Percentiles rank a stretch among this genome's conserved stretches.
These are phyloP conservation scores for Digitaria exilis DNA, from an alignment of 202 grass and related monocot species.

Conservation along the genomic window DNA sequence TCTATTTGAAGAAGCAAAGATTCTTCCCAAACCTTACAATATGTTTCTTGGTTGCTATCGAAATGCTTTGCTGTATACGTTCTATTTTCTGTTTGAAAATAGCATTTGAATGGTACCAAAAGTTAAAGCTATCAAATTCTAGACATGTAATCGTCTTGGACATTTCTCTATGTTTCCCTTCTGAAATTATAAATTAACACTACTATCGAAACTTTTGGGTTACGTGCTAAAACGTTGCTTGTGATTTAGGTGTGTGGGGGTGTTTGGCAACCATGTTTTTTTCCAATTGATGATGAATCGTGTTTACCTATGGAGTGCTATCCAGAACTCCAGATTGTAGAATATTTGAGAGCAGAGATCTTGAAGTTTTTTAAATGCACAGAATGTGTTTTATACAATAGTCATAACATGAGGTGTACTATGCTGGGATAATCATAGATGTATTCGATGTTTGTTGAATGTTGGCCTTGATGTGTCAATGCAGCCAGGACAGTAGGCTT, in stretches of 20 bases:
- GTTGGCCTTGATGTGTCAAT: conserved; percentile 39
- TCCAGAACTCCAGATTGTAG: not conserved
- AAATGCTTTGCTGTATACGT: not conserved
- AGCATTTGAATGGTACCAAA: not conserved
- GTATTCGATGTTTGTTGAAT: not conserved
- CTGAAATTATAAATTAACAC: not conserved
- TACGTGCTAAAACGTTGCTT: not conserved
- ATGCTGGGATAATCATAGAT: conserved; percentile 12
- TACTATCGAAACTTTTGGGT: not conserved
- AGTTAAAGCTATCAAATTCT: conserved; percentile 1
- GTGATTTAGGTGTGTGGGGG: conserved; percentile 5
- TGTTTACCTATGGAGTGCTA: conserved; percentile 10
- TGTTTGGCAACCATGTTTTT: not conserved
- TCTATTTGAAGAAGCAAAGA: not conserved
- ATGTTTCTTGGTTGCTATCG: not conserved
- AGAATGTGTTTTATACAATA: not conserved
- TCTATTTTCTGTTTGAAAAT: not conserved
- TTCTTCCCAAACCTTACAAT: conserved; percentile 4
- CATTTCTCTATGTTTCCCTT: conserved; percentile 1
- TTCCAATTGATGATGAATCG: not conserved
- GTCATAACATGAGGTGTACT: not conserved
- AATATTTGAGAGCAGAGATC: conserved; percentile 10
- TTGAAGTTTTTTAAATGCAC: conserved; percentile 1
- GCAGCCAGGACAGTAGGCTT: conserved; percentile 93
- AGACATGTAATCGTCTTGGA: conserved; percentile 18